These are phyloP conservation scores for Fusarium compactum DNA, from an alignment of 2,329 filamentous ascomycete genomes.

Conservation along the genomic window DNA sequence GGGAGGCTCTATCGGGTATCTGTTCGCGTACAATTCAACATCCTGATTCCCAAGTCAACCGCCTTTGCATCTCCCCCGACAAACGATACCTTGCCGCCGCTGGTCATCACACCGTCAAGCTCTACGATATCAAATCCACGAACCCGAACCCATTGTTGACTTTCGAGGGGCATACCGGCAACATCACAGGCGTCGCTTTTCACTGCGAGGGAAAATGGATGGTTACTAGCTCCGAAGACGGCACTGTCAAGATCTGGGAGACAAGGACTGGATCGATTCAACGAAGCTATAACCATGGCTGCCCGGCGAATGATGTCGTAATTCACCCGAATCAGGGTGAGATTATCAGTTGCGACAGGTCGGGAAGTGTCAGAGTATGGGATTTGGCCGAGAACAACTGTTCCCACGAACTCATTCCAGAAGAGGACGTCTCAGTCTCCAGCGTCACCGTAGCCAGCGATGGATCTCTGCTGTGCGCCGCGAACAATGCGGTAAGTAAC, in stretches of 20 bases:
- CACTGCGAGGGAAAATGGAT: constrained; percentile 99
- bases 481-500: constrained; percentile 83
- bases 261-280: constrained; percentile 87
- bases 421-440: constrained; percentile 92
- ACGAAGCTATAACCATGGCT: constrained; percentile 90
- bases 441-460: constrained; percentile 97
- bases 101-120: constrained; percentile 86
- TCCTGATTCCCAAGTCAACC: constrained; percentile 97
- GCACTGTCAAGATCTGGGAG: constrained; percentile 98
- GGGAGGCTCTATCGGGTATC: constrained; percentile 97
- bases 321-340: constrained; percentile 99
- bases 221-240: constrained; percentile 97
- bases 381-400: constrained; percentile 97
- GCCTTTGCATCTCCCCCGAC: constrained; percentile 97
- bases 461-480: constrained; percentile 90
- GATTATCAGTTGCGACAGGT: constrained; percentile 94
- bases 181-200: constrained; percentile 96
- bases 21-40: constrained; percentile 98
- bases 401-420: constrained; percentile 94
- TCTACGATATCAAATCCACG: constrained; percentile 99
- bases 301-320: constrained; percentile 96
- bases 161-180: constrained; percentile 95
- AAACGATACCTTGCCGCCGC: constrained; percentile 94
- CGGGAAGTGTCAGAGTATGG: constrained; percentile 94
- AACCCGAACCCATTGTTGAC: constrained; percentile 93